A percentile compares a stretch with the other conserved stretches of the same genome.
Conservation (phyloP, 352 stramenopile genomes). For the Pythium apleroticum region DNA sequence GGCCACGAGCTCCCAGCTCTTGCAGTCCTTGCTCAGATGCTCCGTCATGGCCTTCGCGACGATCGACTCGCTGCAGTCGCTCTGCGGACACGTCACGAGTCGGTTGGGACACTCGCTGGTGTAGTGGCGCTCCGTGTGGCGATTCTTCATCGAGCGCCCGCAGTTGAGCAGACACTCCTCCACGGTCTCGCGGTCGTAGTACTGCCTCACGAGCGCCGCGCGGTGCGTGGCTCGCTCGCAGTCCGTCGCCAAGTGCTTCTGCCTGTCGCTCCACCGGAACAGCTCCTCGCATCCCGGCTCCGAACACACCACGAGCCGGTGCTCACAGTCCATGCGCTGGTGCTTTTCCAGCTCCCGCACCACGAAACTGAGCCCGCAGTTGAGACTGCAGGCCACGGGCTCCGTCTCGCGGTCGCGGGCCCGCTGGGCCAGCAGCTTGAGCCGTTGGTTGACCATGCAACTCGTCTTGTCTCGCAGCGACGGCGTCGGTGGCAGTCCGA, state of each 20-base stretch:
- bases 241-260: slow-evolving; percentile 30
- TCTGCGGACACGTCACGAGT: slow-evolving; percentile 44
- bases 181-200: slow-evolving; percentile 39
- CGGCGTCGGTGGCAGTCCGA: slow-evolving; percentile 57
- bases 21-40: slow-evolving; percentile 46
- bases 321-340: slow-evolving; percentile 41
- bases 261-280: slow-evolving; percentile 35
- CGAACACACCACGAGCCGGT: slow-evolving; percentile 56
- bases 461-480: slow-evolving; percentile 63
- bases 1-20: slow-evolving; percentile 27
- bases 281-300: slow-evolving; percentile 44
- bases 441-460: slow-evolving; percentile 66
- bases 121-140: slow-evolving; percentile 41
- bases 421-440: slow-evolving; percentile 62
- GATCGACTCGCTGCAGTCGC: slow-evolving; percentile 55
- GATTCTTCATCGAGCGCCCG: slow-evolving; percentile 31
- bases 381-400: slow-evolving; percentile 39
- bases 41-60: slow-evolving; percentile 35
- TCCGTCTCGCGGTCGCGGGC: slow-evolving; percentile 47
- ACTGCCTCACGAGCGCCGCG: slow-evolving; percentile 38
- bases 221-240: slow-evolving; percentile 47
- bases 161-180: slow-evolving; percentile 53
- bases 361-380: slow-evolving; percentile 39
- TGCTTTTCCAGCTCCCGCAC: slow-evolving; percentile 51
- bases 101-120: slow-evolving; percentile 45